phyloP scores from a whole-genome alignment of 2,329 filamentous ascomycete species.

The Aspergillus pseudoglaucus region DNA sequence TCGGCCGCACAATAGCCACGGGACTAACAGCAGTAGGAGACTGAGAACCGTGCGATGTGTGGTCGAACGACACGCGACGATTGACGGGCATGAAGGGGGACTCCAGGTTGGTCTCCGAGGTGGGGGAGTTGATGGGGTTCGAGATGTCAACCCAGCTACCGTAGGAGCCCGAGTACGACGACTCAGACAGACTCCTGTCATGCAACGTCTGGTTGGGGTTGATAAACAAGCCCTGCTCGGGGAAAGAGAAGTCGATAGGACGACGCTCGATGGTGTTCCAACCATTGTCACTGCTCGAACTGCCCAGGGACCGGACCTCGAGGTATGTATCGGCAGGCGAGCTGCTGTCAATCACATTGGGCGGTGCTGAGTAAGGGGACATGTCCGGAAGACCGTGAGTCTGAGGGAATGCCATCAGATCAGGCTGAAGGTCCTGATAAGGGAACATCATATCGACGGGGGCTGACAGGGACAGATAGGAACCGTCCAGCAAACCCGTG shows the following conservation, averaged over 20 bases:
- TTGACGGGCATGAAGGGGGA: conserved; percentile 37
- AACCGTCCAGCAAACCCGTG: conserved; percentile 55
- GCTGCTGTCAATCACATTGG: conserved; percentile 44
- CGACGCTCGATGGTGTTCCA: conserved; percentile 78
- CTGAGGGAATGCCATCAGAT: conserved; percentile 52
- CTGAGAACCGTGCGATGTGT: conserved; percentile 37
- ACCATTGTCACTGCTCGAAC: conserved; percentile 75
- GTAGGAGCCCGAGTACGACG: conserved; percentile 67
- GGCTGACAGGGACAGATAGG: conserved; percentile 52
- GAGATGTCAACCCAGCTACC: conserved; percentile 78
- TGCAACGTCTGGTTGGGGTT: conserved; percentile 89
- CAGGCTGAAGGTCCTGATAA: conserved; percentile 73
- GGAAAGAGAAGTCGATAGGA: conserved; percentile 61
- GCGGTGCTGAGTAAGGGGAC: conserved; percentile 31
- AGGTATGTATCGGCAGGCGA: conserved; percentile 75
- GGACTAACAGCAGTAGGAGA: conserved; percentile 56
- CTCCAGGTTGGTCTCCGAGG: conserved; percentile 68
- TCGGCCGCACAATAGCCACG: conserved; percentile 59
- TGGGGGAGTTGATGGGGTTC: conserved; percentile 74
- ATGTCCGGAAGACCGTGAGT: conserved; percentile 43
- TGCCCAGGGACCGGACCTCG: conserved; percentile 75
- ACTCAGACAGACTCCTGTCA: conserved; percentile 78
- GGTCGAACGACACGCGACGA: conserved; percentile 35
- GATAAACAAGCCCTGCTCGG: conserved; percentile 65
- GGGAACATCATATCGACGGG: conserved; percentile 60